Evolutionary conservation across 1,139 yeast species (phyloP), one percentile per base, ranked within the genome.

Genomic region (Nakaseomyces delphensis): DNA sequence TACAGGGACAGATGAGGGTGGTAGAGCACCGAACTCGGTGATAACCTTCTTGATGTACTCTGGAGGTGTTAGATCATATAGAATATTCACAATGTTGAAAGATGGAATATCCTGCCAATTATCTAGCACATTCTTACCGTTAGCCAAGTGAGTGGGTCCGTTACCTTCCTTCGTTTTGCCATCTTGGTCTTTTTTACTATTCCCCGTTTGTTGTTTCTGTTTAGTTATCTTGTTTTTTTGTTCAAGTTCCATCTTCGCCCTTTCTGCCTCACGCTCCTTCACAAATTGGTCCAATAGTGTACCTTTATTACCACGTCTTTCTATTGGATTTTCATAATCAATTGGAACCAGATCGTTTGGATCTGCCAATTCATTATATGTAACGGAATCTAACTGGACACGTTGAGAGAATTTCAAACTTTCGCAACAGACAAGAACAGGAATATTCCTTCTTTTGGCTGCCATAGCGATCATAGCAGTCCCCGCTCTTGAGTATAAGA

Each of bases 1-100:
- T 36, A 91, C 97, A 24, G 98, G 98, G 47, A 91, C 97, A 1
- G 97, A 86, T 7, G 95, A 84, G 36, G 98, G 95, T 5, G 98
- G 98, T 52, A 93, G 71, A 4, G 95, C 86, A 19, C 99, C 99
- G 49, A 89, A 77, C 61, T 91, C 99, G 1, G 98, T 91, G 41
- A 93, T 85, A 46, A 93, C 89, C 68, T 93, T 91, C 62, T 89
- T 87, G 55, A 91, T 86, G 55, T 84, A 85, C 52, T 81, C 87
- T 15, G 96, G 95, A 29, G 96, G 97, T 1, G 97, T 89, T 54
- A 91, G 73, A 64, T 91, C 99, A 63, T 86, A 93, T 74, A 91
- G 74, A 51, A 91, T 79, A 59, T 86, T 86, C 56, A 87, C 76
- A 36, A 87, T 74, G 59, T 82, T 83, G 60, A 89, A 71, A 48